phyloP scores from a whole-genome alignment of 1,139 yeast species.

The Geotrichum fermentans region DNA sequence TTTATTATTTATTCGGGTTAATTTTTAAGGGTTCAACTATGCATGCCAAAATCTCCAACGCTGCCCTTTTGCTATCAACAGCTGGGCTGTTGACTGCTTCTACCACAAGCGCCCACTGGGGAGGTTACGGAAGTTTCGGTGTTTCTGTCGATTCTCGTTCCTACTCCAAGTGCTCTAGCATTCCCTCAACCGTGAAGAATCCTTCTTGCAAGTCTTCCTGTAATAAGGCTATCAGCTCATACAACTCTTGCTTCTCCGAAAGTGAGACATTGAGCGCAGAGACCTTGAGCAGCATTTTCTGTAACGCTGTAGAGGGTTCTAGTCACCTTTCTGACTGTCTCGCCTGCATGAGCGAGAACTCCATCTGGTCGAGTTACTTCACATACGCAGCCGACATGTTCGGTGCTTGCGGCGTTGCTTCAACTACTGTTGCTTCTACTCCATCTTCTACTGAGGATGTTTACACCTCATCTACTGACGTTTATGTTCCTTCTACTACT shows the following conservation, averaged over 20 bases:
- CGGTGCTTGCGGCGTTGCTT: not conserved
- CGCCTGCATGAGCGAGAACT: not conserved
- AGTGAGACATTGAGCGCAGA: no score
- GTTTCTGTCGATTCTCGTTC: not conserved
- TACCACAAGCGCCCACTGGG: not conserved
- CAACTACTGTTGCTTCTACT: no score
- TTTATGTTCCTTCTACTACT: not conserved
- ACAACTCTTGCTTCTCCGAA: not conserved
- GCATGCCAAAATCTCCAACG: not conserved
- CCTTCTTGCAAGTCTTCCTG: not conserved
- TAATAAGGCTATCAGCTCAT: slow-evolving; percentile 1
- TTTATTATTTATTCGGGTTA: not conserved
- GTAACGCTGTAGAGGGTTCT: not conserved
- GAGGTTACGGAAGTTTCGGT: no score
- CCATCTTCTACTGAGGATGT: not conserved
- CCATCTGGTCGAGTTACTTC: slow-evolving; percentile 1
- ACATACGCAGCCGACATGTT: slow-evolving; percentile 3
- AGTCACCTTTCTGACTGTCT: not conserved
- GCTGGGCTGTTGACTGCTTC: slow-evolving; percentile 10
- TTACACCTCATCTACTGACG: not conserved
- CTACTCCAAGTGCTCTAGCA: not conserved
- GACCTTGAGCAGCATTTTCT: no score
- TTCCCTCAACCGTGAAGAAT: not conserved
- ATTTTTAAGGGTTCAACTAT: not conserved
- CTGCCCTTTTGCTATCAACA: slow-evolving; percentile 1